Evolutionary conservation across 2,329 filamentous ascomycete species (phyloP).

Genomic region (Immersiporthe knoxdaviesiana): DNA sequence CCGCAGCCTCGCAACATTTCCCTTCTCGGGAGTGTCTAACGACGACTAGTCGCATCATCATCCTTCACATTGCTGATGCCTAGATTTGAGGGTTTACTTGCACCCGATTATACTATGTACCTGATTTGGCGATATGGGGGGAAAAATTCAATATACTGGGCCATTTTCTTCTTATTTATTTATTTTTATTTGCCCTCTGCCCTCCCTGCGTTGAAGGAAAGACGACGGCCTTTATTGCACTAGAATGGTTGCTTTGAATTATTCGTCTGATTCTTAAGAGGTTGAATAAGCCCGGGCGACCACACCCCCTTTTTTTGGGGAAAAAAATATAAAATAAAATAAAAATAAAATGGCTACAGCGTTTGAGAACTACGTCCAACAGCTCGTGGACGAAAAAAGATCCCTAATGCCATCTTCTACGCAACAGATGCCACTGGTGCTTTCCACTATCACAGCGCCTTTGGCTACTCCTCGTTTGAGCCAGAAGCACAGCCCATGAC

Average conservation of each 20-base stretch:
- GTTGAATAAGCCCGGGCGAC: neutral
- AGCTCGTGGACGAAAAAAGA: conserved; percentile 48
- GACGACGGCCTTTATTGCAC: neutral
- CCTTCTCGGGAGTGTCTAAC: conserved; percentile 1
- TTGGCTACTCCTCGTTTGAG: conserved; percentile 47
- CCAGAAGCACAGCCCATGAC: conserved; percentile 43
- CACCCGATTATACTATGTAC: neutral
- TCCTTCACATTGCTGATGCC: neutral
- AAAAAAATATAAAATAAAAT: no score
- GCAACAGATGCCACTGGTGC: conserved; percentile 43
- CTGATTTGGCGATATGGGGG: neutral
- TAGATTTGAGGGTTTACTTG: neutral
- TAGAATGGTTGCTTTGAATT: neutral
- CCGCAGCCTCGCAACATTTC: neutral
- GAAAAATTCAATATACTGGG: neutral
- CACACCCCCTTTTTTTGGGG: no score
- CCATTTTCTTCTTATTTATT: no score
- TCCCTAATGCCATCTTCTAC: conserved; percentile 48
- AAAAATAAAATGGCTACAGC: conserved; percentile 30
- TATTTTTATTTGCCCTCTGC: neutral
- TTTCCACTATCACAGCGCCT: conserved; percentile 45
- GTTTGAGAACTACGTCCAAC: conserved; percentile 44
- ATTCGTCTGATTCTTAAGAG: neutral
- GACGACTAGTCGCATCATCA: neutral
- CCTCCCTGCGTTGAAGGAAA: neutral